These are phyloP conservation scores for Lablab purpureus DNA, from an alignment of 306 rosid genomes.

Conservation along the genomic window DNA sequence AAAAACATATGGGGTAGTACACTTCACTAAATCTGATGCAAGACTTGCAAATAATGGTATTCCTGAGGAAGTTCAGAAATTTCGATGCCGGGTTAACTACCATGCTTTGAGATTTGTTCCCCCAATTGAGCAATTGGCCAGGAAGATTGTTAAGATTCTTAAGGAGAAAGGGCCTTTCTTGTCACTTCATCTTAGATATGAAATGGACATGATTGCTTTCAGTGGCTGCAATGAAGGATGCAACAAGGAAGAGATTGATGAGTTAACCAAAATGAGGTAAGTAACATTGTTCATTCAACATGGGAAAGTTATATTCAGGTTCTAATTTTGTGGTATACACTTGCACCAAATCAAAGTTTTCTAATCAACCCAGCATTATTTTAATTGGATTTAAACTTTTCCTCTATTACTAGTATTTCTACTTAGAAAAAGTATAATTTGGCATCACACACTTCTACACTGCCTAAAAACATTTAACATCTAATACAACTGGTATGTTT, in stretches of 20 bases:
- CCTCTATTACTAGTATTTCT: not conserved
- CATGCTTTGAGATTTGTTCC: slow-evolving; percentile 71
- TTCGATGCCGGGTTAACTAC: slow-evolving; percentile 75
- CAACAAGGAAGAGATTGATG: slow-evolving; percentile 58
- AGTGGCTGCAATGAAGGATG: slow-evolving; percentile 87
- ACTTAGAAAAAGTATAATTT: not conserved
- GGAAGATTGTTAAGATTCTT: slow-evolving; percentile 65
- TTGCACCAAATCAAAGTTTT: not conserved
- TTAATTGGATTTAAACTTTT: not conserved
- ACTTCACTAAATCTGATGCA: slow-evolving; percentile 79
- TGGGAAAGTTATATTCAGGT: not conserved
- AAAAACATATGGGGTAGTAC: slow-evolving; percentile 62
- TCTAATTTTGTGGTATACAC: not conserved
- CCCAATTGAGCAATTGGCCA: slow-evolving; percentile 61
- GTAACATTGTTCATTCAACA: not conserved
- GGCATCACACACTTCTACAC: not conserved
- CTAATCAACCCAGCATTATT: not conserved
- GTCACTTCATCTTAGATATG: slow-evolving; percentile 86
- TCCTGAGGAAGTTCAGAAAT: slow-evolving; percentile 72
- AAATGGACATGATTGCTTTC: slow-evolving; percentile 93
- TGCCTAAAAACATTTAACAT: too few species aligned
- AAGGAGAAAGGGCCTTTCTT: slow-evolving; percentile 75
- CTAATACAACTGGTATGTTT: not conserved
- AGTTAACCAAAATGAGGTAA: slow-evolving; percentile 77
- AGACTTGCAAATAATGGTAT: slow-evolving; percentile 74